phyloP scores from a whole-genome alignment of 192 early-diverging fungal genomes.

The Spizellomyces punctatus region DNA sequence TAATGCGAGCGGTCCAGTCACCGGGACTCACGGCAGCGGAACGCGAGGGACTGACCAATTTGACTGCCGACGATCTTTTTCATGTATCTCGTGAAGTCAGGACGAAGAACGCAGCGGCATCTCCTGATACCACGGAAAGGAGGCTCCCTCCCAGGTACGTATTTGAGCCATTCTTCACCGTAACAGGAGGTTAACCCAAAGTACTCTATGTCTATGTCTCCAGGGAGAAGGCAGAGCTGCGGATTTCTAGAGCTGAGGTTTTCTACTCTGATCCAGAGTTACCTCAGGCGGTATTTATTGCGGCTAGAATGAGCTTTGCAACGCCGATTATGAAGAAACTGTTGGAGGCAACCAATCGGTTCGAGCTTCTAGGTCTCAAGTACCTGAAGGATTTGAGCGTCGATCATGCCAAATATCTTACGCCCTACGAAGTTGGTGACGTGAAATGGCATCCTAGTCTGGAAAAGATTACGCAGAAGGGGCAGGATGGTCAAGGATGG shows the following conservation, averaged over 20 bases:
- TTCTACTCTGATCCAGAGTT: slow-evolving; percentile 9
- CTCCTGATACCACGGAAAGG: background rate
- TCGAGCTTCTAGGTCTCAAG: slow-evolving; percentile 23
- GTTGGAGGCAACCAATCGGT: background rate
- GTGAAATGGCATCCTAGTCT: background rate
- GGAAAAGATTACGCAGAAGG: background rate
- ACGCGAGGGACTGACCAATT: background rate
- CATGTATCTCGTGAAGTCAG: background rate
- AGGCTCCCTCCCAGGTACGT: background rate
- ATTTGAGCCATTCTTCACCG: no score
- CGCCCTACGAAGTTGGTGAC: slow-evolving; percentile 19
- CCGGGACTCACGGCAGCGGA: background rate
- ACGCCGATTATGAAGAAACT: slow-evolving; percentile 20
- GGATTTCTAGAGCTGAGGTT: slow-evolving; percentile 5
- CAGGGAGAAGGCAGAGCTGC: slow-evolving; percentile 11
- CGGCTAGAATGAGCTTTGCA: slow-evolving; percentile 15
- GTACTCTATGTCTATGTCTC: no score
- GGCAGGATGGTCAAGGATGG: slow-evolving; percentile 10
- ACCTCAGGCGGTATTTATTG: slow-evolving; percentile 20
- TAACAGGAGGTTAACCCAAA: no score
- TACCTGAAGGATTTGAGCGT: slow-evolving; percentile 10
- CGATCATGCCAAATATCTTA: slow-evolving; percentile 7
- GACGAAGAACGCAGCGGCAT: background rate
- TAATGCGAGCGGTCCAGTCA: background rate
- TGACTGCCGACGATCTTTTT: slow-evolving; percentile 6